Conservation (phyloP, 1,284 basidiomycete genomes). For the Sporisorium iseilematis-ciliati region DNA sequence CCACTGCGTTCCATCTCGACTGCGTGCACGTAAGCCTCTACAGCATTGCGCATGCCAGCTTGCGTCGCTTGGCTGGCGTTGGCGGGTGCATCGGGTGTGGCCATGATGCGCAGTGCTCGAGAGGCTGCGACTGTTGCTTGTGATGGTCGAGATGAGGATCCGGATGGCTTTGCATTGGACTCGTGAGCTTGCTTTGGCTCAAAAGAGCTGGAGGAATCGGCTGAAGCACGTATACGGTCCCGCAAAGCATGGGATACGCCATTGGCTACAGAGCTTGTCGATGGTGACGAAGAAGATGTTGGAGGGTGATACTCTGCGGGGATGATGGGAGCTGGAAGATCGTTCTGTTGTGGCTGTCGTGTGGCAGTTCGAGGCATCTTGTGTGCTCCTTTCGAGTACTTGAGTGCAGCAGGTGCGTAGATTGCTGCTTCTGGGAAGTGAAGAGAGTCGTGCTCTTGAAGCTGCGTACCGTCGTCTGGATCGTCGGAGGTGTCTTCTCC, state of each 20-base stretch:
- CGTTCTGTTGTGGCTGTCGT: neutral
- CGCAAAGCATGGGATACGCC: conserved; percentile 29
- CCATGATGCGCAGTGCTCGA: conserved; percentile 27
- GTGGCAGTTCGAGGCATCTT: conserved; percentile 24
- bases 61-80: conserved; percentile 31
- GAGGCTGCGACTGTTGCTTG: neutral
- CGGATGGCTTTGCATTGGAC: conserved; percentile 9
- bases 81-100: conserved; percentile 29
- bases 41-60: conserved; percentile 45
- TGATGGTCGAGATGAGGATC: conserved; percentile 5
- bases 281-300: conserved; percentile 1
- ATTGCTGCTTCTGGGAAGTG: conserved; percentile 49
- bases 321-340: conserved; percentile 26
- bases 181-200: neutral
- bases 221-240: conserved; percentile 28
- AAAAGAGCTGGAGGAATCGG: conserved; percentile 21
- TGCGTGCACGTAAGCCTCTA: conserved; percentile 55
- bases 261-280: conserved; percentile 19
- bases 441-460: neutral
- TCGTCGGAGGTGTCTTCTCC: neutral
- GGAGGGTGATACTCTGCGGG: conserved; percentile 23
- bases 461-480: neutral
- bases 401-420: conserved; percentile 50
- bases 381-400: conserved; percentile 51
- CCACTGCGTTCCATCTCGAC: conserved; percentile 60